Evolutionary conservation across 1,284 basidiomycete species (phyloP).

Genomic region (Fomitiporia mediterranea): DNA sequence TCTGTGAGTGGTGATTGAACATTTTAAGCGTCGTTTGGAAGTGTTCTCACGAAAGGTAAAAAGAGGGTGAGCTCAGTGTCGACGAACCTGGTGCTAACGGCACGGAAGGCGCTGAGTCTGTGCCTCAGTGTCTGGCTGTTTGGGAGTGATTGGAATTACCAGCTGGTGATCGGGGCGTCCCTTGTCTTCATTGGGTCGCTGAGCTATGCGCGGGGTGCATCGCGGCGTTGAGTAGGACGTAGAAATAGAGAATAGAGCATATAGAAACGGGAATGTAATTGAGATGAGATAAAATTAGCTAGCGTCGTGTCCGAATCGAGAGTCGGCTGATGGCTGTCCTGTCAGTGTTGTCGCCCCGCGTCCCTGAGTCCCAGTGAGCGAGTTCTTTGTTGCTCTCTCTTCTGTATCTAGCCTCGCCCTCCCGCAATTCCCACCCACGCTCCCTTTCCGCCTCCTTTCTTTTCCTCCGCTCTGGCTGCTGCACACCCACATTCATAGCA

Average conservation of each 20-base stretch:
- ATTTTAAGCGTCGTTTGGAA: constrained; percentile 4
- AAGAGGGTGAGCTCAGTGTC: constrained; percentile 70
- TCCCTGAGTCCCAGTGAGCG: too few species aligned
- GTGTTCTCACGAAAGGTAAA: constrained; percentile 13
- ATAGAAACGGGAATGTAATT: background rate
- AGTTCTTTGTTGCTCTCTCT: background rate
- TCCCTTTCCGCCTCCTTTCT: background rate
- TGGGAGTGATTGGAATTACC: constrained; percentile 58
- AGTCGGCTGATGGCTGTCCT: background rate
- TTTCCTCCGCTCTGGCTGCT: background rate
- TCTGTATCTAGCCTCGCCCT: background rate
- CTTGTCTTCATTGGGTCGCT: constrained; percentile 67
- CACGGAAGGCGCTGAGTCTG: constrained; percentile 65
- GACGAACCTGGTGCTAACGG: constrained; percentile 66
- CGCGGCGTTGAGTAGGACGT: background rate
- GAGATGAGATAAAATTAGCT: background rate
- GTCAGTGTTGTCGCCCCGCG: background rate
- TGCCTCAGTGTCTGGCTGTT: constrained; percentile 77
- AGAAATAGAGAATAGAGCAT: background rate
- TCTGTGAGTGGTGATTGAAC: constrained; percentile 44
- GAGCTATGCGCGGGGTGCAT: constrained; percentile 33
- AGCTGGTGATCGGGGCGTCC: constrained; percentile 54
- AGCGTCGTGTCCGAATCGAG: background rate
- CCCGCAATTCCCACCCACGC: background rate
- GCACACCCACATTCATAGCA: background rate